Conservation (phyloP, 225 moss, liverwort and hornwort species). For the Sphagnum contortum region DNA sequence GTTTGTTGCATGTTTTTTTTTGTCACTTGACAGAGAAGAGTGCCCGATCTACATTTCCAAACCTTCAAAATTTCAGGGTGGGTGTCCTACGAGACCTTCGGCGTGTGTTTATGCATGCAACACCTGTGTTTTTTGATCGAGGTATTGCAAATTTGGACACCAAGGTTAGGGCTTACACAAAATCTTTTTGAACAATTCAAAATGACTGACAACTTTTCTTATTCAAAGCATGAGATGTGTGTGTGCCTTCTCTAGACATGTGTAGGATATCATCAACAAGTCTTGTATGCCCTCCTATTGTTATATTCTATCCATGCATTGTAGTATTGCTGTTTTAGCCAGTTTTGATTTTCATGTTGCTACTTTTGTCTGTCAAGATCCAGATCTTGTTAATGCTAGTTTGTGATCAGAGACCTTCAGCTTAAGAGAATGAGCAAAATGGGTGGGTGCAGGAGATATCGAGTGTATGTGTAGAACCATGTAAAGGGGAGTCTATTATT, state of each 20-base stretch:
- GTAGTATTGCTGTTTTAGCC: too few species aligned
- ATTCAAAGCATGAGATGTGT: too few species aligned
- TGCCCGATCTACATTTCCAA: conserved; percentile 77
- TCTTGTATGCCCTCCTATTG: too few species aligned
- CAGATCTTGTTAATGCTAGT: too few species aligned
- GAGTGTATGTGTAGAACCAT: conserved; percentile 83
- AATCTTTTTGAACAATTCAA: neutral
- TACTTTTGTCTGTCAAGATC: too few species aligned
- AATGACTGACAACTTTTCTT: neutral
- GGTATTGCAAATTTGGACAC: conserved; percentile 89
- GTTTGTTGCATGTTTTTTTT: neutral
- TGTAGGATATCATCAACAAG: too few species aligned
- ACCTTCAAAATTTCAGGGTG: conserved; percentile 77
- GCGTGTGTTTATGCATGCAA: conserved; percentile 79
- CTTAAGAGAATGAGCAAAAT: too few species aligned
- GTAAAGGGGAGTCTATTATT: conserved; percentile 45
- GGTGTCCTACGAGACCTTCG: conserved; percentile 71
- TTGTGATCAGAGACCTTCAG: too few species aligned
- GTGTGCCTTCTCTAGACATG: too few species aligned
- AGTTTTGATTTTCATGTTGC: too few species aligned
- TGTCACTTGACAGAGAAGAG: conserved; percentile 55
- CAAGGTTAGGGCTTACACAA: conserved; percentile 40
- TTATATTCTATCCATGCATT: too few species aligned
- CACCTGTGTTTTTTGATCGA: conserved; percentile 81
- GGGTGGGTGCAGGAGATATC: conserved; percentile 65